Base-by-base conservation (phyloP, 495 filamentous ascomycete species). In the Penicillium manginii region DNA sequence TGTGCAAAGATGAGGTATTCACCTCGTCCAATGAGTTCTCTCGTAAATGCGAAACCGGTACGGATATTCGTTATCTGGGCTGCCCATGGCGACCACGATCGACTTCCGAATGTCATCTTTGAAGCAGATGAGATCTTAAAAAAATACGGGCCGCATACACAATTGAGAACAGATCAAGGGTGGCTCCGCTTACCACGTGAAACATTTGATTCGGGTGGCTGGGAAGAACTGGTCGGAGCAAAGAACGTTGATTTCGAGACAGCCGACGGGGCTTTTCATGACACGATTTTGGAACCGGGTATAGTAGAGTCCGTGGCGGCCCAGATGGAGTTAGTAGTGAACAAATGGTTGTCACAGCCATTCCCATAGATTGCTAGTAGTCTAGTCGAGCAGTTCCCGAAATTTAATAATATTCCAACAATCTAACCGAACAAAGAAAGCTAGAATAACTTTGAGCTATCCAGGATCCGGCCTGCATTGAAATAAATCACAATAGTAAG, bases 11-110 rank as follows among this genome's bases (percentile, higher is more conserved):
- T 58, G 49, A 61, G 35, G 50, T 64, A 64, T 48, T 19, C 29
- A 19, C 62, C 62, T 19, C 62, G 62, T 52, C 58, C 62, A 0
- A 48, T 64, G 15, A 42, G 61, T 5, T 15, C 14, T 3, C 53
- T 23, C 1, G 31, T 23, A 12, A 53, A 61, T 52, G 29, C 49
- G 7, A 55, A n/a, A 11, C 60, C 22, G 32, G 39, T 50, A 19
- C 49, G 17, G 3, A 61, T 64, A 17, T 64, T 61, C 49, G 39
- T 64, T 14, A 64, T 64, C 29, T 64, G 62, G 62, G 62, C 62
- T 26, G 58, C 54, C 2, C 58, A 61, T 53, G 62, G 62, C 14
- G 58, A 61, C n/a, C 58, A 52, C 40, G 62, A 64, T 32, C 29
- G 58, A 23, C 45, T 64, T 48, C 19, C 39, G 7, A 33, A 12